Conservation (phyloP, 768 basidiomycete species). For the Rubroboletus satanas region DNA sequence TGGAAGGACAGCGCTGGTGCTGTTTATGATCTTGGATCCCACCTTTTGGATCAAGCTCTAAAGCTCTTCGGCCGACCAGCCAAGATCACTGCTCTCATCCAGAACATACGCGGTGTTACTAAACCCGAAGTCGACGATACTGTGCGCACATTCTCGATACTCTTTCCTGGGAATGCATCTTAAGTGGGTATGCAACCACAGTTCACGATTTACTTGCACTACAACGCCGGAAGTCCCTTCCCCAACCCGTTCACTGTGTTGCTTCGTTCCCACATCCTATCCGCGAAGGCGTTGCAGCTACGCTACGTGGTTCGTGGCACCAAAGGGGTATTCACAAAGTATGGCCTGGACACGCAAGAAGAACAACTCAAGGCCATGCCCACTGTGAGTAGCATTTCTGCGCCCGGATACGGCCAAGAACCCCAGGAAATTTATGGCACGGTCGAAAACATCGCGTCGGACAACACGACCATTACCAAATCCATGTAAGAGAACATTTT, state of each 20-base stretch:
- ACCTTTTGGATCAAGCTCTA: slow-evolving; percentile 76
- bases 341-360: slow-evolving; percentile 77
- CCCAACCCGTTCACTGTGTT: slow-evolving; percentile 62
- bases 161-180: not conserved
- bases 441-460: slow-evolving; percentile 51
- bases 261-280: slow-evolving; percentile 65
- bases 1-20: slow-evolving; percentile 80
- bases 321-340: slow-evolving; percentile 68
- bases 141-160: slow-evolving; percentile 34
- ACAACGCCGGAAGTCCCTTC: slow-evolving; percentile 36
- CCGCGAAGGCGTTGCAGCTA: slow-evolving; percentile 59
- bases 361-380: slow-evolving; percentile 62
- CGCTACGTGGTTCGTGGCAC: slow-evolving; percentile 73
- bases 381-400: slow-evolving; percentile 43
- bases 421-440: slow-evolving; percentile 60
- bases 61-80: slow-evolving; percentile 72
- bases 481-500: slow-evolving; percentile 31
- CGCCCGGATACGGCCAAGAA: slow-evolving; percentile 53
- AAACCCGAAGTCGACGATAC: slow-evolving; percentile 62
- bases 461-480: slow-evolving; percentile 35
- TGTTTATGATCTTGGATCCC: slow-evolving; percentile 75
- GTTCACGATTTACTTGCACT: slow-evolving; percentile 56
- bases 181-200: slow-evolving; percentile 13
- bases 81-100: slow-evolving; percentile 62
- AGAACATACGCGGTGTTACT: slow-evolving; percentile 67